Evolutionary conservation across 2,329 filamentous ascomycete species (phyloP).

Genomic region (Pseudogymnoascus sp.): DNA sequence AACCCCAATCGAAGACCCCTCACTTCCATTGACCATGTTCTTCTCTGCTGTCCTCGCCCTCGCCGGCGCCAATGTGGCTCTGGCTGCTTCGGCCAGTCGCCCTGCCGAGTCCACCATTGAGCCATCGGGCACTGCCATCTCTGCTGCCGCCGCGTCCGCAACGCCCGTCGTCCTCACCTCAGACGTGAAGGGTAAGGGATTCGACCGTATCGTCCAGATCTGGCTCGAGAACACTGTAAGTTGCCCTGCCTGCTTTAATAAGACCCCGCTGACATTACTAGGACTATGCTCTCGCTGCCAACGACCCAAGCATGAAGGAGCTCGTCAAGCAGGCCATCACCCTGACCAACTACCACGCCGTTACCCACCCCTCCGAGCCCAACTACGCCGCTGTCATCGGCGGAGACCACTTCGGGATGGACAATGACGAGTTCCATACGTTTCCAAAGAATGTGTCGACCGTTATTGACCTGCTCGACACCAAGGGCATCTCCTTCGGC

Average conservation of each 20-base stretch:
- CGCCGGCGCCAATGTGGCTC: slow-evolving; percentile 9
- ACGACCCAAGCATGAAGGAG: slow-evolving; percentile 34
- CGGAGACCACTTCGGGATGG: slow-evolving; percentile 48
- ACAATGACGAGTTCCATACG: slow-evolving; percentile 41
- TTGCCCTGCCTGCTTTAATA: not conserved
- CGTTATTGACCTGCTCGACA: slow-evolving; percentile 42
- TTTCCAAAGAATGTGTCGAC: slow-evolving; percentile 36
- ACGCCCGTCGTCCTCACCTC: slow-evolving; percentile 36
- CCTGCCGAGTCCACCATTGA: slow-evolving; percentile 16
- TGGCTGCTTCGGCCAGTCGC: slow-evolving; percentile 7
- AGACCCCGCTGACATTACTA: not conserved
- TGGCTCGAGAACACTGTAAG: slow-evolving; percentile 52
- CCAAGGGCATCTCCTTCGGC: slow-evolving; percentile 39
- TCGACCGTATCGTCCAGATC: slow-evolving; percentile 51
- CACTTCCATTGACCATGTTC: not conserved
- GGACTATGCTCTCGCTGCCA: slow-evolving; percentile 20
- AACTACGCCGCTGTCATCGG: slow-evolving; percentile 52
- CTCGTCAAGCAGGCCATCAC: slow-evolving; percentile 46
- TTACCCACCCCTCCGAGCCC: slow-evolving; percentile 52
- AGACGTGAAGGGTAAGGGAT: slow-evolving; percentile 44
- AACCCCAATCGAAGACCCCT: not conserved
- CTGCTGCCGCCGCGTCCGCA: slow-evolving; percentile 36
- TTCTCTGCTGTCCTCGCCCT: slow-evolving; percentile 6
- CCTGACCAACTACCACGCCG: slow-evolving; percentile 43
- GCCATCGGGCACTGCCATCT: slow-evolving; percentile 25